Evolutionary conservation across 306 rosid genomes (phyloP), one percentile per base, ranked within the genome.

Genomic region (Chamaecrista fasciculata): DNA sequence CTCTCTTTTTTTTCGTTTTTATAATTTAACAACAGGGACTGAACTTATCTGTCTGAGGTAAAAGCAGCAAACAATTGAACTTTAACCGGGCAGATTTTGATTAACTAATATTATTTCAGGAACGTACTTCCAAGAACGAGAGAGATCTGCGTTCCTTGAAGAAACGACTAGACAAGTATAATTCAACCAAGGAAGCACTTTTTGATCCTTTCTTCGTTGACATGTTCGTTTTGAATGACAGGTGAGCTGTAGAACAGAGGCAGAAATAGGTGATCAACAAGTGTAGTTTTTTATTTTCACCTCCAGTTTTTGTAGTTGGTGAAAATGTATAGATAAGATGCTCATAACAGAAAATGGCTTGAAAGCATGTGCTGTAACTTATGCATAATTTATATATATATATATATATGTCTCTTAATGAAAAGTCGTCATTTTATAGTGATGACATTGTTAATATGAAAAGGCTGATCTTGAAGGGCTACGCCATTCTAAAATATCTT

Each of bases 141-240:
- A 94, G 99, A 74, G 96, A 88, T 11, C 66, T 94, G 72, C 97
- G 99, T 43, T 84, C 96, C 34, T 69, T 91, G 86, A 94, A 91
- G 92, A 94, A 94, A 67, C 96, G 91, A 31, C 80, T 94, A 4
- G 91, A 85, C 71, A 69, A 80, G 75, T 94, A 81, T 75, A 71
- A 70, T 71, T 91, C 96, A 21, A 86, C 95, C 76, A 89, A 81
- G 80, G 99, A 94, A 81, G 95, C 99, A 61, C 71, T 91, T 67
- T 50, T 64, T 48, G 96, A 91, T 73, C 83, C 92, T 18, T 91
- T 82, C 76, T 94, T 94, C 80, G 37, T 61, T 46, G 86, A 87
- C 34, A 79, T 90, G 80, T 74, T 86, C 19, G 72, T 80, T 66
- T 76, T 68, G 21, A 26, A 44, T 1, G 25, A 21, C 15, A 15